Evolutionary conservation across 768 basidiomycete species (phyloP).

Genomic region (Lenzites betulinus): DNA sequence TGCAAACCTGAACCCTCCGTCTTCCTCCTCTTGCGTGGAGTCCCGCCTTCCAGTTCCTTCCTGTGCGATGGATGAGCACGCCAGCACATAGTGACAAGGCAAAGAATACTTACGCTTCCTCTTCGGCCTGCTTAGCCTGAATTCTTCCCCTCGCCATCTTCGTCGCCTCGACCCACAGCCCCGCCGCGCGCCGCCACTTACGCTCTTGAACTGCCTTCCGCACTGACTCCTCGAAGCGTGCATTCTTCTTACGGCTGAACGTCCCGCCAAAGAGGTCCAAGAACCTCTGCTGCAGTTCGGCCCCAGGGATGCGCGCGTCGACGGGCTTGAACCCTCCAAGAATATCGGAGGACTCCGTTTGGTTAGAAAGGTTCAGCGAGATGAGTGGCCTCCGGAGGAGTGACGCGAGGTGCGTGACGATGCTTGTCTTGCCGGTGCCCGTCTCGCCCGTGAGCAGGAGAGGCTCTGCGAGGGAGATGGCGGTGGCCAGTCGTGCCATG

Average conservation of each 20-base stretch:
- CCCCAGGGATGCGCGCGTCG: conserved; percentile 79
- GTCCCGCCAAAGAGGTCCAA: conserved; percentile 79
- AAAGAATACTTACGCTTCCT: conserved; percentile 22
- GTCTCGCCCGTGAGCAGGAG: conserved; percentile 95
- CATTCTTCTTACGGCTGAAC: conserved; percentile 89
- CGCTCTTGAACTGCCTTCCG: conserved; percentile 78
- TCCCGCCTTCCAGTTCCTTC: conserved; percentile 40
- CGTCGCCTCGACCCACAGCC: conserved; percentile 80
- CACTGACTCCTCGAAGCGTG: conserved; percentile 79
- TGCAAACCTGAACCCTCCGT: conserved; percentile 46
- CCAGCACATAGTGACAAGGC: neutral
- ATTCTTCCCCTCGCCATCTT: conserved; percentile 71
- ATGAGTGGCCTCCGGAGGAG: conserved; percentile 76
- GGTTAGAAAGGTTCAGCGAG: conserved; percentile 92
- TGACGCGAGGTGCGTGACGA: conserved; percentile 82
- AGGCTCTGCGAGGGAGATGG: conserved; percentile 75
- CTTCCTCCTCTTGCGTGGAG: conserved; percentile 73
- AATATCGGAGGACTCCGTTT: conserved; percentile 93
- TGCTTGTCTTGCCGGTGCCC: conserved; percentile 98
- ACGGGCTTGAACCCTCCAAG: conserved; percentile 97
- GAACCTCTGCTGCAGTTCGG: conserved; percentile 70
- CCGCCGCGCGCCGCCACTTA: conserved; percentile 84
- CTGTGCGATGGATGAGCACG: conserved; percentile 10
- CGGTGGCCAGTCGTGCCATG: conserved; percentile 77
- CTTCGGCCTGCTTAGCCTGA: conserved; percentile 35